Percentiles rank a stretch among this genome's conserved stretches.
These are phyloP conservation scores for Pseudocercospora ulei DNA, from an alignment of 2,329 filamentous ascomycete species.

Conservation along the genomic window DNA sequence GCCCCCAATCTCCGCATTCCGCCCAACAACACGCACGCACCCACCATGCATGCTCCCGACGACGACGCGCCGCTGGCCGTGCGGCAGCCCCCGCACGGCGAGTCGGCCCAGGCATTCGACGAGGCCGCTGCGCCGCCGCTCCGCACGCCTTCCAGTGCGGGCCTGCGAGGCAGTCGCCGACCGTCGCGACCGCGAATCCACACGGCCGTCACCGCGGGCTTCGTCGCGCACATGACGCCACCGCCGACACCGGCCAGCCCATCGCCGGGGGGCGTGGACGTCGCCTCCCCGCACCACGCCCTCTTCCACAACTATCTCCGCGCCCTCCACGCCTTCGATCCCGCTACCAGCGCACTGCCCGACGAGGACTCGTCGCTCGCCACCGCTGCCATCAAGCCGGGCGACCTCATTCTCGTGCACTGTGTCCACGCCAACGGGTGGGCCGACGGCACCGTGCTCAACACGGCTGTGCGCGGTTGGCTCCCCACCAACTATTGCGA, in stretches of 20 bases:
- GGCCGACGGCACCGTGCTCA: conserved; percentile 87
- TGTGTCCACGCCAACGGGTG: conserved; percentile 97
- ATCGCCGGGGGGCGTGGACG: conserved; percentile 12
- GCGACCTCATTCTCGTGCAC: conserved; percentile 87
- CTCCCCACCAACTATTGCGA: conserved; percentile 97
- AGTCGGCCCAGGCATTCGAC: conserved; percentile 8
- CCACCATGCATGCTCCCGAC: background rate
- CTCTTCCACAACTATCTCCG: conserved; percentile 90
- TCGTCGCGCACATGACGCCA: conserved; percentile 22
- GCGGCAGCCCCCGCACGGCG: conserved; percentile 12
- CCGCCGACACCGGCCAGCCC: conserved; percentile 20
- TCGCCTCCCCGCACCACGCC: conserved; percentile 37
- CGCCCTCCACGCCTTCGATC: conserved; percentile 86
- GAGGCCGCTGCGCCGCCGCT: conserved; percentile 10
- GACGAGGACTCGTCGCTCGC: conserved; percentile 56
- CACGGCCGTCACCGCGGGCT: conserved; percentile 19
- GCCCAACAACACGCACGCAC: background rate
- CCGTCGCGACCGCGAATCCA: conserved; percentile 11
- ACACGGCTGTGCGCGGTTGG: conserved; percentile 83
- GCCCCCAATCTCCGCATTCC: background rate
- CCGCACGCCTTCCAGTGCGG: conserved; percentile 6
- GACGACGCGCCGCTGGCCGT: background rate
- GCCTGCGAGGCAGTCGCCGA: conserved; percentile 8
- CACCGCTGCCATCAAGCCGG: conserved; percentile 77
- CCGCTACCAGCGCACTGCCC: conserved; percentile 53